Evolutionary conservation across 1,284 basidiomycete genomes (phyloP).

Genomic region (Volvariella surrecta): DNA sequence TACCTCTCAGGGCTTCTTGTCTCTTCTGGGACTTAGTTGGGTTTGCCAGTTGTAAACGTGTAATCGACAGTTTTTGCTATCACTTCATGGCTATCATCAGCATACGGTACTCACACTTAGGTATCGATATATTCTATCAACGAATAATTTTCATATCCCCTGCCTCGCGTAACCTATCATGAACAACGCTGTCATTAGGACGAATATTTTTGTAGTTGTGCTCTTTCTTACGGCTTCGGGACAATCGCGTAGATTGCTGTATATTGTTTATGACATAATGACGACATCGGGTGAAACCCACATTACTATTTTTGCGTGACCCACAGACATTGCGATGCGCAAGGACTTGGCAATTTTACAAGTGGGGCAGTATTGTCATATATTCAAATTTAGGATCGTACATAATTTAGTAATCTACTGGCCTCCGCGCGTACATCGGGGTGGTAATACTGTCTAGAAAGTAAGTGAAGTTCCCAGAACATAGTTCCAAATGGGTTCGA

Average conservation of each 20-base stretch:
- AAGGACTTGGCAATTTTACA: no score
- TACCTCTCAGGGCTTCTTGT: background rate
- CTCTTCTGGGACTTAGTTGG: background rate
- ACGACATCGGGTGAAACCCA: background rate
- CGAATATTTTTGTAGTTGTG: no score
- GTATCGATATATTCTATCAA: no score
- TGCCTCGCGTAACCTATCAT: no score
- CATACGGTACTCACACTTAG: no score
- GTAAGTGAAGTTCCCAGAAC: slow-evolving; percentile 60
- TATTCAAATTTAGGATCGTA: slow-evolving; percentile 9
- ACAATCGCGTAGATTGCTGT: background rate
- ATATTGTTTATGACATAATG: background rate
- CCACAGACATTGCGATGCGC: no score
- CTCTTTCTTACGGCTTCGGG: no score
- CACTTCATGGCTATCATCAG: no score
- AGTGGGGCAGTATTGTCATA: background rate
- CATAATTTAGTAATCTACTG: slow-evolving; percentile 36
- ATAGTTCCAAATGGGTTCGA: slow-evolving; percentile 64
- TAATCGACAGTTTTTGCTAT: slow-evolving; percentile 1
- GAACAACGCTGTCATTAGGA: no score
- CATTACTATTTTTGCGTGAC: no score
- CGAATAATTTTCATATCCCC: no score
- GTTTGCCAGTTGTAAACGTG: slow-evolving; percentile 1
- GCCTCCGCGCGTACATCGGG: slow-evolving; percentile 46
- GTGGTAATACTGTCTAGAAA: slow-evolving; percentile 28